Conservation (phyloP, 331 rosid genomes). For the Saraca asoca region DNA sequence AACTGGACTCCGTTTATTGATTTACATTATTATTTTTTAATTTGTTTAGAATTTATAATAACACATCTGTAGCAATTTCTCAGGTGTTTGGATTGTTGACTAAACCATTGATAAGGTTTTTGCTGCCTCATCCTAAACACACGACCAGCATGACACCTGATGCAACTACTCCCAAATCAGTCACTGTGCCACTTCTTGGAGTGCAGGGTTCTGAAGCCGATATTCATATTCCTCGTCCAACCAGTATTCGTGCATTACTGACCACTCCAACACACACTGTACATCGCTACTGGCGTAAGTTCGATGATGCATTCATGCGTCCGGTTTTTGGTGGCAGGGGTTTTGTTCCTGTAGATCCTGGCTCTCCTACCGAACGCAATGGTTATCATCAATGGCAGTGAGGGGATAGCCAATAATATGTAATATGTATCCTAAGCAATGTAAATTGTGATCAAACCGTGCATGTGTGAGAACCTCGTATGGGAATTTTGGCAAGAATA, state of each 20-base stretch:
- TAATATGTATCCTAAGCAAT: conserved; percentile 36
- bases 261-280: conserved; percentile 66
- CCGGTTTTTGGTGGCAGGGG: conserved; percentile 96
- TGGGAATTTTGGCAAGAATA: conserved; percentile 34
- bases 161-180: conserved; percentile 59
- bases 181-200: too few relatives aligned
- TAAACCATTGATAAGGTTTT: too few relatives aligned
- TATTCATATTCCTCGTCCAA: conserved; percentile 43
- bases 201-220: too few relatives aligned
- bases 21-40: too few relatives aligned
- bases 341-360: conserved; percentile 75
- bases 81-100: too few relatives aligned
- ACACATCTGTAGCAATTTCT: too few relatives aligned
- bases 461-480: conserved; percentile 18
- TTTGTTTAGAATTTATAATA: too few relatives aligned
- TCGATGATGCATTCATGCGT: conserved; percentile 77
- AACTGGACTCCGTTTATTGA: too few relatives aligned
- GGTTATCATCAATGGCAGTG: conserved; percentile 47
- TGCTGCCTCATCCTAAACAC: too few relatives aligned
- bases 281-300: too few relatives aligned
- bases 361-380: conserved; percentile 53
- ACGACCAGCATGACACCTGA: conserved; percentile 55
- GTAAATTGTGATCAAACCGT: conserved; percentile 28
- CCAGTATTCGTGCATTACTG: conserved; percentile 62
- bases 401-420: conserved; percentile 26